Percentiles rank a stretch among this genome's conserved stretches.
Evolutionary conservation across 2,329 filamentous ascomycete genomes (phyloP).

Genomic region (Colletotrichum truncatum): DNA sequence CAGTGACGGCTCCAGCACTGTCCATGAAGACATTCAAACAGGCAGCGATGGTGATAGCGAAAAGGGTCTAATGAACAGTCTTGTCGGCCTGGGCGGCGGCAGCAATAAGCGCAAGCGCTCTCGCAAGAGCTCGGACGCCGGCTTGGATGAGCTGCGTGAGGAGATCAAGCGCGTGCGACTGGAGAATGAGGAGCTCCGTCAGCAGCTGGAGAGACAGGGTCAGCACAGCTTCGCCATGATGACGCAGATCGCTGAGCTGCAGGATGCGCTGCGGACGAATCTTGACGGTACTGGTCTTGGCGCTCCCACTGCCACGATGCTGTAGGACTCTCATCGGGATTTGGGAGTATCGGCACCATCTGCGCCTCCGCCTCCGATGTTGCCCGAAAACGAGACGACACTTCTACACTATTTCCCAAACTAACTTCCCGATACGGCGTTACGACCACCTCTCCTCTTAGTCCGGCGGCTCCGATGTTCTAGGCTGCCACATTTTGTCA

Average conservation of each 20-base stretch:
- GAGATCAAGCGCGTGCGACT: conserved; percentile 74
- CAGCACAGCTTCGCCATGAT: conserved; percentile 57
- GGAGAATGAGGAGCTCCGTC: conserved; percentile 69
- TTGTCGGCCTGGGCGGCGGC: conserved; percentile 37
- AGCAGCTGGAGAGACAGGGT: conserved; percentile 58
- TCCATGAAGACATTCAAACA: conserved; percentile 46
- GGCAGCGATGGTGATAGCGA: conserved; percentile 57
- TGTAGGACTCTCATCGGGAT: conserved; percentile 36
- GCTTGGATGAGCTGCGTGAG: conserved; percentile 66
- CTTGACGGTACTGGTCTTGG: conserved; percentile 38
- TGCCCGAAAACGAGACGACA: background rate
- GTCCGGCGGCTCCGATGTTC: conserved; percentile 17
- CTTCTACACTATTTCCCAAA: background rate
- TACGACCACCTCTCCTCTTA: conserved; percentile 21
- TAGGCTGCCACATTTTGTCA: conserved; percentile 13
- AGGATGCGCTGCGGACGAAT: conserved; percentile 48
- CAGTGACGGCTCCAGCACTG: conserved; percentile 50
- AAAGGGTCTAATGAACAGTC: conserved; percentile 35
- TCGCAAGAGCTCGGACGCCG: conserved; percentile 41
- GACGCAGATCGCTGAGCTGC: conserved; percentile 56
- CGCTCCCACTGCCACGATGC: conserved; percentile 52
- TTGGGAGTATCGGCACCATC: conserved; percentile 34
- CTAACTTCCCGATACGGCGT: conserved; percentile 19
- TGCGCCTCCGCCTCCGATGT: background rate
- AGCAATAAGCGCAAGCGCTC: conserved; percentile 59